phyloP scores from a whole-genome alignment of 306 rosid species.

The Adenanthera pavonina region DNA sequence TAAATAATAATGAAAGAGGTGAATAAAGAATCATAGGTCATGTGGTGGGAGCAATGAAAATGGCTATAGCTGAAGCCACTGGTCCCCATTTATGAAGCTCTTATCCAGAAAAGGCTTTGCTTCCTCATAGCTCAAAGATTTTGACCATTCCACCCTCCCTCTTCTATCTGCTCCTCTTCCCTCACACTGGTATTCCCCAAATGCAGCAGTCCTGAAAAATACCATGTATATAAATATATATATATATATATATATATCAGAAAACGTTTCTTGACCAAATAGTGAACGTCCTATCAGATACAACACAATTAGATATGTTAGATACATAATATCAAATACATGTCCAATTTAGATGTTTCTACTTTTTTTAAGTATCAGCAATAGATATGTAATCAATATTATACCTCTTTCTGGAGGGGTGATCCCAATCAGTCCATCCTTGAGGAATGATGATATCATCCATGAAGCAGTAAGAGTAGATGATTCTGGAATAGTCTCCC shows the following conservation, averaged over 20 bases:
- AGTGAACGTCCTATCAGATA: too few species aligned
- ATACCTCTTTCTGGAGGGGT: constrained; percentile 69
- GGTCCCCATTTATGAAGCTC: constrained; percentile 56
- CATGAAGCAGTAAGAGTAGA: constrained; percentile 67
- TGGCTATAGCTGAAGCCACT: constrained; percentile 56
- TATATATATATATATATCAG: background rate
- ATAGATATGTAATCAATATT: background rate
- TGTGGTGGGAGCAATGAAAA: background rate
- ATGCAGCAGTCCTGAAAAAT: constrained; percentile 53
- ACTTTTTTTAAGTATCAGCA: too few species aligned
- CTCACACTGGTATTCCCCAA: constrained; percentile 57
- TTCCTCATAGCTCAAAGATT: constrained; percentile 47
- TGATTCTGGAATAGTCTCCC: constrained; percentile 77
- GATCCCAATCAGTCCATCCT: constrained; percentile 90
- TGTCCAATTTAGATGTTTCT: too few species aligned
- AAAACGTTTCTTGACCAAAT: too few species aligned
- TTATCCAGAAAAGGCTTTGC: constrained; percentile 52
- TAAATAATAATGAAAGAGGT: background rate
- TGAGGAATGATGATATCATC: constrained; percentile 59
- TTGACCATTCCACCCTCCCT: constrained; percentile 59
- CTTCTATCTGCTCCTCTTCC: constrained; percentile 58
- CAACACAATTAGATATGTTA: too few species aligned
- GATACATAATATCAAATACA: too few species aligned
- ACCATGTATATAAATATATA: background rate
- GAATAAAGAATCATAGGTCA: background rate